Evolutionary conservation across 1,284 basidiomycete species (phyloP).

Genomic region (Marasmius fiardii): DNA sequence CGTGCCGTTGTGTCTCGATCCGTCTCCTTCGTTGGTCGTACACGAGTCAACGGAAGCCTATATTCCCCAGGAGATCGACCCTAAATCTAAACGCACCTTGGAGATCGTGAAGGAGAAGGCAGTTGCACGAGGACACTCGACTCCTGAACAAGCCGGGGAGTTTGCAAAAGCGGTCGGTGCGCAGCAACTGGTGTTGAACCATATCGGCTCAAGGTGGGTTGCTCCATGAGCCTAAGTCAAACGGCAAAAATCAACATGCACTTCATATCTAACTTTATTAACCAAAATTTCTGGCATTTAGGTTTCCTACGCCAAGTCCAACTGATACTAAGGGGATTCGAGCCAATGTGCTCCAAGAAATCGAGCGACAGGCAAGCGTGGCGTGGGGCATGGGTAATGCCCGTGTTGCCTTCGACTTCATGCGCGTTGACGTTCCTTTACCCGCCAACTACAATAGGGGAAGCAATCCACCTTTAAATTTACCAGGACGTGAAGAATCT

Average conservation of each 20-base stretch:
- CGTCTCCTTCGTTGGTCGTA: constrained; percentile 51
- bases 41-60: constrained; percentile 88
- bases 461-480: background rate
- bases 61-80: constrained; percentile 57
- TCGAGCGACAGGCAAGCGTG: constrained; percentile 60
- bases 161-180: constrained; percentile 73
- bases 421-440: constrained; percentile 50
- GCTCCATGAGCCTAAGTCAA: no score
- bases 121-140: constrained; percentile 74
- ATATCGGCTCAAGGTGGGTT: constrained; percentile 73
- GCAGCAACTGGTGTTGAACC: constrained; percentile 73
- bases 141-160: constrained; percentile 76
- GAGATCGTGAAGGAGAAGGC: constrained; percentile 56
- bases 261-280: constrained; percentile 17
- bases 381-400: constrained; percentile 51
- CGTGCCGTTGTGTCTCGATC: constrained; percentile 47
- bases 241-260: no score
- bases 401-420: constrained; percentile 65
- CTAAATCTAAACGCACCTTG: constrained; percentile 40
- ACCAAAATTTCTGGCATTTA: constrained; percentile 24
- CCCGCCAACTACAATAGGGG: background rate
- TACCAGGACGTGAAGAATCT: background rate
- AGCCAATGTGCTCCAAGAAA: constrained; percentile 52
- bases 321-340: constrained; percentile 35
- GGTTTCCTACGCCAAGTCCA: constrained; percentile 44